Evolutionary conservation across 1,284 basidiomycete species (phyloP).

Genomic region (Ustilago bromivora): DNA sequence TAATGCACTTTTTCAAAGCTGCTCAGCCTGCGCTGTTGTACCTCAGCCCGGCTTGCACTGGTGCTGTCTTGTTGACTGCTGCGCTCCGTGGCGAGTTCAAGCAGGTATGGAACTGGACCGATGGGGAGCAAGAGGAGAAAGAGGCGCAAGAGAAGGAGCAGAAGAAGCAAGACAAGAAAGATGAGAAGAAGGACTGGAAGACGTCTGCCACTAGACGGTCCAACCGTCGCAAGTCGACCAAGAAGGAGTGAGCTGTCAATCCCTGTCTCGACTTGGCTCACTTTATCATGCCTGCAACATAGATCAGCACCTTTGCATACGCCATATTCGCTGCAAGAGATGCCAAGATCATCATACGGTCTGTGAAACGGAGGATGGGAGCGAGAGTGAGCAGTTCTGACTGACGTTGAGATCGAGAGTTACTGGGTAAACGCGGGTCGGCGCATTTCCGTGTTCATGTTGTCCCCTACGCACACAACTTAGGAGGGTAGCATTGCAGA

Average conservation of each 20-base stretch:
- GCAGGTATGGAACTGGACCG: conserved; percentile 60
- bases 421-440: neutral
- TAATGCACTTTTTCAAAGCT: conserved; percentile 84
- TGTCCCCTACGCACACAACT: neutral
- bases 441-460: conserved; percentile 4
- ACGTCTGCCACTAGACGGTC: conserved; percentile 27
- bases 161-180: conserved; percentile 14
- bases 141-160: conserved; percentile 28
- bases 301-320: neutral
- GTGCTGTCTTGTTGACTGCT: conserved; percentile 70
- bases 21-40: conserved; percentile 95
- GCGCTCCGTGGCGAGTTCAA: conserved; percentile 69
- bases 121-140: conserved; percentile 48
- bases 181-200: conserved; percentile 28
- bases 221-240: conserved; percentile 23
- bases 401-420: neutral
- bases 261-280: neutral
- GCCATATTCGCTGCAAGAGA: neutral
- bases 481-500: neutral
- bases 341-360: neutral
- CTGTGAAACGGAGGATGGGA: neutral
- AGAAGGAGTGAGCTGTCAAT: conserved; percentile 18
- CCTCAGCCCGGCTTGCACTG: conserved; percentile 75
- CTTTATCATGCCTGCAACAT: conserved; percentile 3
- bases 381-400: neutral